These are phyloP conservation scores for Gynostemma pentaphyllum DNA, from an alignment of 306 rosid species.

Conservation along the genomic window DNA sequence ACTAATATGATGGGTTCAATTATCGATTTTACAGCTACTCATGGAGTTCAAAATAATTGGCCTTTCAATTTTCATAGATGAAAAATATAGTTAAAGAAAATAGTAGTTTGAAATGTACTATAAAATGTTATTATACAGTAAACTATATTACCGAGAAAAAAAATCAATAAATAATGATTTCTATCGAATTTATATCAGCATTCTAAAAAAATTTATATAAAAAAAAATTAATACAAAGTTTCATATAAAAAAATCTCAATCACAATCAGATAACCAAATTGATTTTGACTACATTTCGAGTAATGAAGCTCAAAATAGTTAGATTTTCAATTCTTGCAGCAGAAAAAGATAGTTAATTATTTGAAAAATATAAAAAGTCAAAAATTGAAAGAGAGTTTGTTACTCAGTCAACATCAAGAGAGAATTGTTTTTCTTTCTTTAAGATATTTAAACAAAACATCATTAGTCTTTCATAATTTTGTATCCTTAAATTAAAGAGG, in stretches of 20 bases:
- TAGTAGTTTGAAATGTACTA: too few relatives aligned
- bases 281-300: background rate
- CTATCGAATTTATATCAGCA: too few relatives aligned
- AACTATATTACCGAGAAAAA: too few relatives aligned
- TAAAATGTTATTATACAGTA: too few relatives aligned
- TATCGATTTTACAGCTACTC: too few relatives aligned
- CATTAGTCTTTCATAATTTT: background rate
- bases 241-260: too few relatives aligned
- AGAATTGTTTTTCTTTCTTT: background rate
- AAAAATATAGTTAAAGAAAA: too few relatives aligned
- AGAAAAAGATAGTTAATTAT: background rate
- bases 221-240: background rate
- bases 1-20: too few relatives aligned
- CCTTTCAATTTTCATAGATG: too few relatives aligned
- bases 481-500: too few relatives aligned
- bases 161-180: too few relatives aligned
- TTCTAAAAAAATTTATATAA: background rate
- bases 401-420: conserved; percentile 1
- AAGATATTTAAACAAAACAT: background rate
- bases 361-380: background rate
- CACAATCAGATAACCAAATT: background rate
- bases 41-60: too few relatives aligned
- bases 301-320: background rate
- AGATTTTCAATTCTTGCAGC: background rate
- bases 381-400: background rate